phyloP scores from a whole-genome alignment of 1,284 basidiomycete genomes.

The Sanghuangporus weigelae region DNA sequence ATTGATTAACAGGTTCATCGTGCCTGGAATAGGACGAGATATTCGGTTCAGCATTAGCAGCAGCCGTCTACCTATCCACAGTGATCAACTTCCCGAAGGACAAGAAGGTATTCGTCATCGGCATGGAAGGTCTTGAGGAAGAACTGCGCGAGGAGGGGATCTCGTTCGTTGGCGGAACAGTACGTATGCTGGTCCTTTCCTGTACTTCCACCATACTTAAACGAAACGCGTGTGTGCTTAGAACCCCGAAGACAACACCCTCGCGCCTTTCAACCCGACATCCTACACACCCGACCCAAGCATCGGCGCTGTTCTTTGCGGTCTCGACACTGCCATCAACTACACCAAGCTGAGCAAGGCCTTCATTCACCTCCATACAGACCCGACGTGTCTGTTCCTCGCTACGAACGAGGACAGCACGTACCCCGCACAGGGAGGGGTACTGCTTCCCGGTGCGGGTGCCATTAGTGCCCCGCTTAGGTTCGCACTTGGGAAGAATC shows the following conservation, averaged over 20 bases:
- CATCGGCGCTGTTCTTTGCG: slow-evolving; percentile 89
- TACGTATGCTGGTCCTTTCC: slow-evolving; percentile 32
- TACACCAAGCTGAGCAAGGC: slow-evolving; percentile 95
- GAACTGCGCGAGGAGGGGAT: slow-evolving; percentile 86
- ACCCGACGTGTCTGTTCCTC: slow-evolving; percentile 81
- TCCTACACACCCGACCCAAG: slow-evolving; percentile 69
- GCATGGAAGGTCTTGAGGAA: slow-evolving; percentile 89
- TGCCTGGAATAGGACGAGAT: slow-evolving; percentile 72
- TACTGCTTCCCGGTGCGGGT: slow-evolving; percentile 81
- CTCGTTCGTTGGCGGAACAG: slow-evolving; percentile 80
- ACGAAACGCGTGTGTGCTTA: slow-evolving; percentile 27
- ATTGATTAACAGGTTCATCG: background rate
- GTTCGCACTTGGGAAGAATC: slow-evolving; percentile 66
- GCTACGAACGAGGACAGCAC: slow-evolving; percentile 93
- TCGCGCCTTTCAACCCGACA: slow-evolving; percentile 68
- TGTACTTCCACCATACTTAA: background rate
- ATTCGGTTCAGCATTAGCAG: slow-evolving; percentile 91
- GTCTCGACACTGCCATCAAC: slow-evolving; percentile 75
- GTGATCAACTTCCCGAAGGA: slow-evolving; percentile 85
- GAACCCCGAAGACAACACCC: slow-evolving; percentile 80
- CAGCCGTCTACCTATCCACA: slow-evolving; percentile 89
- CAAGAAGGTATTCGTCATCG: slow-evolving; percentile 96
- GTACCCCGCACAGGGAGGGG: slow-evolving; percentile 73
- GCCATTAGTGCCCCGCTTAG: slow-evolving; percentile 79
- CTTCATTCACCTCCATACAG: slow-evolving; percentile 81